A percentile compares a stretch with the other conserved stretches of the same genome.
Conservation (phyloP, 805 yeast genomes). For the Yarrowia alimentaria region DNA sequence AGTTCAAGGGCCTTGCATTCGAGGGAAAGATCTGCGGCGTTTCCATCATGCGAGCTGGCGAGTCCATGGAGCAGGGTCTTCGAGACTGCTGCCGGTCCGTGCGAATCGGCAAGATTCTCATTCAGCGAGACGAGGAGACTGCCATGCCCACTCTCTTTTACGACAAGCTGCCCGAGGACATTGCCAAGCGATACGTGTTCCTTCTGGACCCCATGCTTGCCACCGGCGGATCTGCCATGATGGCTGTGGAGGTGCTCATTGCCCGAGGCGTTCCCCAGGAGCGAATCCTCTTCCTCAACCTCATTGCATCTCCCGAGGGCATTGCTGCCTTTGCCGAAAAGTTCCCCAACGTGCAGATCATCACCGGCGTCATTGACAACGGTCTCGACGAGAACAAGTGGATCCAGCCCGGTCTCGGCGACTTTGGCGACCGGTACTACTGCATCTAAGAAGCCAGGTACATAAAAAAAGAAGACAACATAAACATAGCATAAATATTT, state of each 20-base stretch:
- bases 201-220: constrained; percentile 97
- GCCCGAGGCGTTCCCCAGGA: constrained; percentile 84
- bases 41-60: constrained; percentile 97
- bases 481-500: too few species aligned
- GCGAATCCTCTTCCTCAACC: constrained; percentile 83
- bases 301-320: constrained; percentile 95
- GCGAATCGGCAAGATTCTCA: constrained; percentile 91
- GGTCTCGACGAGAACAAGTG: constrained; percentile 80
- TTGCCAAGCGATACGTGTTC: constrained; percentile 81
- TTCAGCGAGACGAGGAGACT: constrained; percentile 98
- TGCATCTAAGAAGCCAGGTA: constrained; percentile 63
- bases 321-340: constrained; percentile 69
- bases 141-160: constrained; percentile 88
- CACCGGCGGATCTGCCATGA: constrained; percentile 96
- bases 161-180: constrained; percentile 92
- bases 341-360: constrained; percentile 81
- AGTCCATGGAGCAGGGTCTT: constrained; percentile 97
- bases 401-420: constrained; percentile 94
- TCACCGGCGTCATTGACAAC: constrained; percentile 91
- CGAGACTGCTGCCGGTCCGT: constrained; percentile 97
- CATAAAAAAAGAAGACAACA: too few species aligned
- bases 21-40: constrained; percentile 97
- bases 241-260: constrained; percentile 91
- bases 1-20: constrained; percentile 70
- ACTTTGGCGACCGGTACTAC: constrained; percentile 96